phyloP scores from a whole-genome alignment of 2,329 filamentous ascomycete genomes.

The Microsporum ferrugineum region DNA sequence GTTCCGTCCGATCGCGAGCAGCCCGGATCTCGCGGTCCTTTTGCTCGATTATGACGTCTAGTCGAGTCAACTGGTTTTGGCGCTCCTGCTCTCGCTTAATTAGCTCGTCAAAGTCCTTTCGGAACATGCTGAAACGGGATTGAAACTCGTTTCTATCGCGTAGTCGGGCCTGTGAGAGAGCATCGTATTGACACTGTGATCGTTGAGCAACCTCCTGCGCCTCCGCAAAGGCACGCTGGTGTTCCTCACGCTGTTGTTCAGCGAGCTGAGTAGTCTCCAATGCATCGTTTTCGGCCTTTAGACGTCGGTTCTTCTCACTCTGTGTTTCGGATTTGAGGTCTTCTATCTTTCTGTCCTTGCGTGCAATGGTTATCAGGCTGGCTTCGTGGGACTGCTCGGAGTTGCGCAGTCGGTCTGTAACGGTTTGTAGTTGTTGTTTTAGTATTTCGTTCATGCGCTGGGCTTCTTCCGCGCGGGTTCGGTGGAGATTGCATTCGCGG shows the following conservation, averaged over 20 bases:
- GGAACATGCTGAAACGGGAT: slow-evolving; percentile 29
- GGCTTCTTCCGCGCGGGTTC: slow-evolving; percentile 36
- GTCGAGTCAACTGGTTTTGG: slow-evolving; percentile 27
- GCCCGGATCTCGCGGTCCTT: slow-evolving; percentile 35
- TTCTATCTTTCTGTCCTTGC: slow-evolving; percentile 39
- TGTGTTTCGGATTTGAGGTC: slow-evolving; percentile 34
- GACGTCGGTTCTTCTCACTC: slow-evolving; percentile 32
- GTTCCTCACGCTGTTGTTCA: slow-evolving; percentile 30
- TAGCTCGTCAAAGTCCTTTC: slow-evolving; percentile 25
- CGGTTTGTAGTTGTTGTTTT: slow-evolving; percentile 35
- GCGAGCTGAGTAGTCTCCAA: slow-evolving; percentile 28
- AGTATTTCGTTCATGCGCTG: slow-evolving; percentile 37
- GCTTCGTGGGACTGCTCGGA: slow-evolving; percentile 37
- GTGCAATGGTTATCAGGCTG: slow-evolving; percentile 35
- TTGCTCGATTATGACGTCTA: slow-evolving; percentile 37
- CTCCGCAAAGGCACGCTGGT: slow-evolving; percentile 30
- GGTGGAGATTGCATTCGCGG: slow-evolving; percentile 36
- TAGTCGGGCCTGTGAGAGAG: slow-evolving; percentile 29
- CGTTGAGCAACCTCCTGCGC: slow-evolving; percentile 30
- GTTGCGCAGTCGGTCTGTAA: slow-evolving; percentile 36
- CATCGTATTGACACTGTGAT: slow-evolving; percentile 34
- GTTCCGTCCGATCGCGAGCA: slow-evolving; percentile 31
- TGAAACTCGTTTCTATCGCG: slow-evolving; percentile 33
- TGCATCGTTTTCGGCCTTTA: slow-evolving; percentile 32
- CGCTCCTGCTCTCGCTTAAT: slow-evolving; percentile 28